A percentile compares a stretch with the other conserved stretches of the same genome.
phyloP scores from a whole-genome alignment of 225 moss, liverwort and hornwort species.

The Bryum argenteum region DNA sequence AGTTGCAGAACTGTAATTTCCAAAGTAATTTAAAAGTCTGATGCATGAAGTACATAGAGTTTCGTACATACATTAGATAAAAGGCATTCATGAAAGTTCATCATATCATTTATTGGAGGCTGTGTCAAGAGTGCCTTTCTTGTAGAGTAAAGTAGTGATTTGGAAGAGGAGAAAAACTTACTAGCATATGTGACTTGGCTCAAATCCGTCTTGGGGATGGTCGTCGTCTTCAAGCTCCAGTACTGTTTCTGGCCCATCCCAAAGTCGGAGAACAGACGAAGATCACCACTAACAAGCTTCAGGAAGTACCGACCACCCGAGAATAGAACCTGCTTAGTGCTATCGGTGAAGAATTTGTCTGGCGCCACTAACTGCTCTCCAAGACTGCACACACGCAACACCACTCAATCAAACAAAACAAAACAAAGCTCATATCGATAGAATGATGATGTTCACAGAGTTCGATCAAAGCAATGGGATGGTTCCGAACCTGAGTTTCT shows the following conservation, averaged over 20 bases:
- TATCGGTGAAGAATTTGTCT: constrained; percentile 14
- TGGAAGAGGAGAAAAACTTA: not conserved
- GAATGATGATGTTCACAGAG: too few relatives aligned
- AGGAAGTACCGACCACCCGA: constrained; percentile 27
- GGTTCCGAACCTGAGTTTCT: constrained; percentile 31
- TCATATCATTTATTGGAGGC: too few relatives aligned
- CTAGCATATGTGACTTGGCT: constrained; percentile 35
- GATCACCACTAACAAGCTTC: constrained; percentile 37
- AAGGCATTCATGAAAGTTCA: too few relatives aligned
- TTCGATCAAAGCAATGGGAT: not conserved
- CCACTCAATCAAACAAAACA: too few relatives aligned
- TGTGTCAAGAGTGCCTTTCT: not conserved
- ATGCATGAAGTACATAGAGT: too few relatives aligned
- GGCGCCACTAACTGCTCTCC: constrained; percentile 33
- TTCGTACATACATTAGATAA: too few relatives aligned
- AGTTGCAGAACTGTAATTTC: too few relatives aligned
- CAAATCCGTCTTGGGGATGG: constrained; percentile 33
- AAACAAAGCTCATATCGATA: too few relatives aligned
- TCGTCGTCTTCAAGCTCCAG: constrained; percentile 46
- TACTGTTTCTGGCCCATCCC: constrained; percentile 37
- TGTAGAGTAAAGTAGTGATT: not conserved
- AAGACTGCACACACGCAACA: not conserved
- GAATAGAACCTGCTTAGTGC: constrained; percentile 17
- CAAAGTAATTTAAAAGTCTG: too few relatives aligned
- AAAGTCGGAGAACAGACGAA: constrained; percentile 38